Evolutionary conservation across 2,329 filamentous ascomycete species (phyloP).

Genomic region (Trichoderma simmonsii): DNA sequence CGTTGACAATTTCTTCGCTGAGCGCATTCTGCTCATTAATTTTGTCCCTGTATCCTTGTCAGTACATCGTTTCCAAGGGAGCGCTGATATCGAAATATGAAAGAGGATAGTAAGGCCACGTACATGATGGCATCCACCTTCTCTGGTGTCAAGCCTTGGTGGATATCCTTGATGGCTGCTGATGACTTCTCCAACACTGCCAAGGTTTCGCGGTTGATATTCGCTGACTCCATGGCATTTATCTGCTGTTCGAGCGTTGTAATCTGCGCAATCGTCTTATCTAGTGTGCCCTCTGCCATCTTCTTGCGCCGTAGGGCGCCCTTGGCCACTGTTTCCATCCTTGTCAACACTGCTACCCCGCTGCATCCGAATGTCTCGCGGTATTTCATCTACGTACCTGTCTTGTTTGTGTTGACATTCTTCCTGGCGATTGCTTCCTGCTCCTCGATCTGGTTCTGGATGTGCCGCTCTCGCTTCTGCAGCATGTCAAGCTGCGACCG

Average conservation of each 20-base stretch:
- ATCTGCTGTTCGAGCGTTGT: slow-evolving; percentile 92
- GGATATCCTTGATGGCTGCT: slow-evolving; percentile 88
- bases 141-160: slow-evolving; percentile 84
- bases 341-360: slow-evolving; percentile 26
- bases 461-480: slow-evolving; percentile 89
- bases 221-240: slow-evolving; percentile 93
- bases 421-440: slow-evolving; percentile 87
- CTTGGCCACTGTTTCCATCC: slow-evolving; percentile 67
- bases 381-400: slow-evolving; percentile 56
- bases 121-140: slow-evolving; percentile 96
- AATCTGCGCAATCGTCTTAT: slow-evolving; percentile 88
- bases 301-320: slow-evolving; percentile 92
- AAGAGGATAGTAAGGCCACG: slow-evolving; percentile 33
- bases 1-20: slow-evolving; percentile 86
- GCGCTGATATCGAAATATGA: not conserved
- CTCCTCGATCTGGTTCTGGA: slow-evolving; percentile 89
- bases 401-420: slow-evolving; percentile 83
- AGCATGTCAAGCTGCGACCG: slow-evolving; percentile 94
- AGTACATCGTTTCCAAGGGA: slow-evolving; percentile 24
- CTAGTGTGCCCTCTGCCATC: slow-evolving; percentile 83
- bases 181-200: slow-evolving; percentile 90
- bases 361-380: not conserved
- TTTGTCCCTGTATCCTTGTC: slow-evolving; percentile 64
- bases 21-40: slow-evolving; percentile 89
- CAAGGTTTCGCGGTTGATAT: slow-evolving; percentile 97